These are phyloP conservation scores for Phytophthora palmivora DNA, from an alignment of 352 stramenopile genomes.

Conservation along the genomic window DNA sequence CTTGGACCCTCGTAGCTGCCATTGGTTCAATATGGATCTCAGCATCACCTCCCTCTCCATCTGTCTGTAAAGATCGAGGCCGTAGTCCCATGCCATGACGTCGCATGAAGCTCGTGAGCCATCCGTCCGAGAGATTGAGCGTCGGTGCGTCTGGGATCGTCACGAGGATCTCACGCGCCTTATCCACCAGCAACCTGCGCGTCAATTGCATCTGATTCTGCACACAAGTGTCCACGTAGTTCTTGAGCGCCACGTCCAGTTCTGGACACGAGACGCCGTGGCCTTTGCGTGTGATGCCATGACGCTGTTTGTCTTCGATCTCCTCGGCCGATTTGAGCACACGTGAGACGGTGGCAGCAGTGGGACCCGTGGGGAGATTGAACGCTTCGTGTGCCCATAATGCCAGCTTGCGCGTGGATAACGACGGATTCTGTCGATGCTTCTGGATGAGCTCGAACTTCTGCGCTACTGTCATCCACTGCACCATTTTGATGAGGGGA, in stretches of 20 bases:
- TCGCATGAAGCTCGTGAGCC: constrained; percentile 42
- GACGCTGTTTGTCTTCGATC: constrained; percentile 38
- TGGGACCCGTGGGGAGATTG: constrained; percentile 30
- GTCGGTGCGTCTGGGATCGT: constrained; percentile 30
- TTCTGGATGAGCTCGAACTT: constrained; percentile 45
- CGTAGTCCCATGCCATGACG: constrained; percentile 37
- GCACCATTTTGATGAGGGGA: constrained; percentile 33
- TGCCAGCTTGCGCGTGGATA: constrained; percentile 33
- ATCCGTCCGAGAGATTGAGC: constrained; percentile 37
- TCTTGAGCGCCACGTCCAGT: constrained; percentile 27
- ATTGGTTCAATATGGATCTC: constrained; percentile 22
- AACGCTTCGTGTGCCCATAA: constrained; percentile 38
- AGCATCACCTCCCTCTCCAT: constrained; percentile 23
- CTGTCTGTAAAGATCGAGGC: constrained; percentile 29
- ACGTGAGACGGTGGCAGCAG: constrained; percentile 31
- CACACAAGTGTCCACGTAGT: constrained; percentile 28
- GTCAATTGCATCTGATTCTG: constrained; percentile 32
- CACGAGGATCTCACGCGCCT: constrained; percentile 29
- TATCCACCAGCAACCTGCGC: constrained; percentile 26
- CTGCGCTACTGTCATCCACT: constrained; percentile 44
- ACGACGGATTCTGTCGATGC: constrained; percentile 31
- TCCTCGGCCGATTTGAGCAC: constrained; percentile 35
- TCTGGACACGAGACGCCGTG: constrained; percentile 34
- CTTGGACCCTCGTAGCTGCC: constrained; percentile 3
- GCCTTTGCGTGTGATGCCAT: constrained; percentile 35